These are phyloP conservation scores for Ophiostoma pallidulum DNA, from an alignment of 2,329 filamentous ascomycete genomes.

Conservation along the genomic window DNA sequence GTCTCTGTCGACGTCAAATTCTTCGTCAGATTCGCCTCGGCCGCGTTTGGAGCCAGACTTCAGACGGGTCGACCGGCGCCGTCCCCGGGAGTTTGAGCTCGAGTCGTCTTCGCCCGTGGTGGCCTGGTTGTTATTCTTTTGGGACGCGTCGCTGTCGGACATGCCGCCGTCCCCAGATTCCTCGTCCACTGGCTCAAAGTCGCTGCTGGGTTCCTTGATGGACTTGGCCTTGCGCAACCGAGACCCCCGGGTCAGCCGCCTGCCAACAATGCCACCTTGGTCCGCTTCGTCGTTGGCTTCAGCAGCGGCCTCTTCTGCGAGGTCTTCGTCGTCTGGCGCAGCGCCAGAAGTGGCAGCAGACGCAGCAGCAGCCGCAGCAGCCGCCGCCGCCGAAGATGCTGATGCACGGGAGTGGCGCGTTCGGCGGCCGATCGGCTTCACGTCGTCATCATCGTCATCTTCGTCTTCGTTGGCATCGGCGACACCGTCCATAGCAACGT, in stretches of 20 bases:
- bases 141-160: constrained; percentile 25
- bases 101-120: constrained; percentile 31
- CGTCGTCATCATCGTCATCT: constrained; percentile 19
- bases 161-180: constrained; percentile 47
- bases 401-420: constrained; percentile 11
- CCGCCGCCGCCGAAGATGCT: constrained; percentile 10
- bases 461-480: constrained; percentile 11
- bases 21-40: constrained; percentile 46
- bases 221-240: constrained; percentile 35
- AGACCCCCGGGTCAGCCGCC: constrained; percentile 40
- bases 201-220: constrained; percentile 46
- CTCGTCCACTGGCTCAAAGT: constrained; percentile 50
- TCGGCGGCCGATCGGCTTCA: constrained; percentile 35
- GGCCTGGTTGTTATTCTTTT: constrained; percentile 20
- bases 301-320: constrained; percentile 2
- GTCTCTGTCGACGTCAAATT: constrained; percentile 49
- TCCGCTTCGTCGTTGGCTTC: constrained; percentile 21
- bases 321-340: background rate
- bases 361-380: too few relatives aligned
- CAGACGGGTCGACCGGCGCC: constrained; percentile 28
- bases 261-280: constrained; percentile 29
- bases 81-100: constrained; percentile 42
- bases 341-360: too few relatives aligned
- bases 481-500: background rate
- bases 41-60: constrained; percentile 36